These are phyloP conservation scores for Dothiorella sarmentorum DNA, from an alignment of 2,329 filamentous ascomycete species.

Conservation along the genomic window DNA sequence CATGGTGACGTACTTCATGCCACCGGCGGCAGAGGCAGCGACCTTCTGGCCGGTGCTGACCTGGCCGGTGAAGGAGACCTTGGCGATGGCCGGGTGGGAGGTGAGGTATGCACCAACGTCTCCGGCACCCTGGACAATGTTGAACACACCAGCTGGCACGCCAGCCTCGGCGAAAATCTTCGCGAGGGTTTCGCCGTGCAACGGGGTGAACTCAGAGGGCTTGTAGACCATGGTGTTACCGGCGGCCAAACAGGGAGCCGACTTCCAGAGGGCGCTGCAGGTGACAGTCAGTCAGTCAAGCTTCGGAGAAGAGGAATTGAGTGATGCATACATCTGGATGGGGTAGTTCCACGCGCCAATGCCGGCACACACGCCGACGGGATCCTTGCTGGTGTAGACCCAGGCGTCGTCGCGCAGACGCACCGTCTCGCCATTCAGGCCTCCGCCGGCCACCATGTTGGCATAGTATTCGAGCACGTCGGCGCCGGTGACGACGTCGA, in stretches of 20 bases:
- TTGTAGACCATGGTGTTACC: slow-evolving; percentile 92
- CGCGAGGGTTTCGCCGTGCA: slow-evolving; percentile 75
- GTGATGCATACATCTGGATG: slow-evolving; percentile 63
- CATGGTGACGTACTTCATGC: slow-evolving; percentile 90
- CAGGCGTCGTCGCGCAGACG: slow-evolving; percentile 72
- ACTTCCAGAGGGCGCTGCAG: slow-evolving; percentile 71
- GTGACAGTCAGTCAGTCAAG: background rate
- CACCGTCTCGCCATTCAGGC: slow-evolving; percentile 76
- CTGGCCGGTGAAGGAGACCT: slow-evolving; percentile 88
- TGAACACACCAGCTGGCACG: slow-evolving; percentile 76
- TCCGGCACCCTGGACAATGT: slow-evolving; percentile 65
- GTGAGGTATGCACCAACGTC: slow-evolving; percentile 74
- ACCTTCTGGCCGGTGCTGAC: slow-evolving; percentile 81
- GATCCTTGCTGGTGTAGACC: slow-evolving; percentile 78
- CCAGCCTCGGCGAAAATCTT: slow-evolving; percentile 76
- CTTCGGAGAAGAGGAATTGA: too few relatives aligned
- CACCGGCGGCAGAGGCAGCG: slow-evolving; percentile 67
- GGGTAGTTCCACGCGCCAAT: slow-evolving; percentile 94
- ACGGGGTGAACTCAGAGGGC: slow-evolving; percentile 79
- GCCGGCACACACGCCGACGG: slow-evolving; percentile 78
- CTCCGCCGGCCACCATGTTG: slow-evolving; percentile 71
- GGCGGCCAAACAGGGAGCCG: slow-evolving; percentile 76
- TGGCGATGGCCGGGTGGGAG: slow-evolving; percentile 68
- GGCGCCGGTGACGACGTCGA: slow-evolving; percentile 78
- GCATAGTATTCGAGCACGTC: slow-evolving; percentile 87